Conservation (phyloP, 2,329 filamentous ascomycete species). For the Pezicula carpinea region DNA sequence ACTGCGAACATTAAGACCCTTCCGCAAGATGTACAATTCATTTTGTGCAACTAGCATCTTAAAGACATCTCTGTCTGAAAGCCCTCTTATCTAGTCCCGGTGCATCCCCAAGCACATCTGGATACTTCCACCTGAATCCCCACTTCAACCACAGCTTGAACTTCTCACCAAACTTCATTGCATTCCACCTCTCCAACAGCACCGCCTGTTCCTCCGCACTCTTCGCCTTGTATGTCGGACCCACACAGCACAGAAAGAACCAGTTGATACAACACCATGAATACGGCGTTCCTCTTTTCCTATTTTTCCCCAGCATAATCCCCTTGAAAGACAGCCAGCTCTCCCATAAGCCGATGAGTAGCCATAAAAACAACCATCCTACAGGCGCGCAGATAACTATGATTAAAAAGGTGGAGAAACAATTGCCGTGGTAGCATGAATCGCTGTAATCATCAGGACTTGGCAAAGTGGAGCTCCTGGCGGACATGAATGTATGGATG, state of each 20-base stretch:
- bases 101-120: conserved; percentile 13
- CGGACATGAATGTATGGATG: conserved; percentile 5
- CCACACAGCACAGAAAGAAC: conserved; percentile 13
- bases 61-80: conserved; percentile 4
- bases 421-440: conserved; percentile 2
- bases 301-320: conserved; percentile 15
- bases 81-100: conserved; percentile 17
- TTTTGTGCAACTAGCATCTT: too few species aligned
- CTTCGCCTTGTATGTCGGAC: conserved; percentile 19
- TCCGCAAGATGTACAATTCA: too few species aligned
- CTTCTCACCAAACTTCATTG: conserved; percentile 10
- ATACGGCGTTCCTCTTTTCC: conserved; percentile 17
- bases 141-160: conserved; percentile 18
- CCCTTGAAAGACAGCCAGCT: conserved; percentile 18
- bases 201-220: conserved; percentile 14
- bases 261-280: conserved; percentile 17
- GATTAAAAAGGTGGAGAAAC: conserved; percentile 1
- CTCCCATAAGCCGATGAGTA: conserved; percentile 13
- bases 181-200: conserved; percentile 13
- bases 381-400: conserved; percentile 12
- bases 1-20: too few species aligned
- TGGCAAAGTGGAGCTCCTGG: too few species aligned
- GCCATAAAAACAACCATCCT: conserved; percentile 13
- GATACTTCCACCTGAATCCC: conserved; percentile 21
- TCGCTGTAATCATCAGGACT: neutral